A percentile compares a stretch with the other conserved stretches of the same genome.
These are phyloP conservation scores for Sphagnurus paluster DNA, from an alignment of 1,284 basidiomycete genomes.

Conservation along the genomic window DNA sequence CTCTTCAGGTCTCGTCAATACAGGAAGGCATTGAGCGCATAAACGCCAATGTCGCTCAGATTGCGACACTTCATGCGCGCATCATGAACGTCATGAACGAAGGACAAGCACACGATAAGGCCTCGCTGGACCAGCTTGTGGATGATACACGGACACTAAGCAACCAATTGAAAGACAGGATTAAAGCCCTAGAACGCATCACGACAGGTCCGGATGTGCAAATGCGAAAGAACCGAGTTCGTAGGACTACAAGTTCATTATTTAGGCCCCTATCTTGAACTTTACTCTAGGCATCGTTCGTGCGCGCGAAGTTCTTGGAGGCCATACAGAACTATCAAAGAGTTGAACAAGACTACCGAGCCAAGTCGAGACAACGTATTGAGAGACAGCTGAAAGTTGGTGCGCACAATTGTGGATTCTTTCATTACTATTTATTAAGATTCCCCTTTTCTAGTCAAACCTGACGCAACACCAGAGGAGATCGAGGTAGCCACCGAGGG, in stretches of 20 bases:
- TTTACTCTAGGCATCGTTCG: constrained; percentile 44
- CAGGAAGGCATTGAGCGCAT: constrained; percentile 60
- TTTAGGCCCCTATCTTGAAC: not conserved
- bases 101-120: constrained; percentile 43
- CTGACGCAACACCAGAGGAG: constrained; percentile 86
- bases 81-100: constrained; percentile 59
- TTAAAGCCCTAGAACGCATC: constrained; percentile 53
- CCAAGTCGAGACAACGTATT: constrained; percentile 80
- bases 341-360: constrained; percentile 84
- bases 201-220: constrained; percentile 49
- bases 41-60: constrained; percentile 54
- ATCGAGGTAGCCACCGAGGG: constrained; percentile 76
- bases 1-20: constrained; percentile 49
- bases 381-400: constrained; percentile 91
- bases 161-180: constrained; percentile 62
- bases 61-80: constrained; percentile 60
- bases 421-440: constrained; percentile 2
- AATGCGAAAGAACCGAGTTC: constrained; percentile 72
- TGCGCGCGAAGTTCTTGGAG: constrained; percentile 66
- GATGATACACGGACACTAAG: constrained; percentile 63
- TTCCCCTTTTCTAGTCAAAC: constrained; percentile 63
- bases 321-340: constrained; percentile 76
- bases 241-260: constrained; percentile 31
- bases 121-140: constrained; percentile 56
- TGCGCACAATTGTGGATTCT: constrained; percentile 27